These are phyloP conservation scores for Dendrocalamus latiflorus DNA, from an alignment of 202 grass and related monocot species.

Conservation along the genomic window DNA sequence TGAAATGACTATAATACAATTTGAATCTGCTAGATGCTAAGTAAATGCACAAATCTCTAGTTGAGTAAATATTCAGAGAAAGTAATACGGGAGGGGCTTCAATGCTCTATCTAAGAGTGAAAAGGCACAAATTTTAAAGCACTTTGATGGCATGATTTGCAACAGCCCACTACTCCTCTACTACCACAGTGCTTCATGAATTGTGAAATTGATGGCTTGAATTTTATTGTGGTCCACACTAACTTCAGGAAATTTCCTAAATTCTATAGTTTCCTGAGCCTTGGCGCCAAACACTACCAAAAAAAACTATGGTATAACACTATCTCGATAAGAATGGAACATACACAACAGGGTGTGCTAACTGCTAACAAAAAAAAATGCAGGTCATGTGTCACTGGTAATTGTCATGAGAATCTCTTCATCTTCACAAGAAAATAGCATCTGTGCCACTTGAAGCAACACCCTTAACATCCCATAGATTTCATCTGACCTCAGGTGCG, in stretches of 20 bases:
- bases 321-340: constrained; percentile 7
- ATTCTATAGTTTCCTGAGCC: not conserved
- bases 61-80: not conserved
- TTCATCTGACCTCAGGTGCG: constrained; percentile 37
- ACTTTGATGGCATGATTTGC: not conserved
- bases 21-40: not conserved
- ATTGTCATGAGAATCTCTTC: constrained; percentile 14
- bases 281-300: not conserved
- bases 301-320: not conserved
- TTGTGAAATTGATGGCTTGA: not conserved
- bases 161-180: not conserved
- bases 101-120: no score
- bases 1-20: not conserved
- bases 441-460: constrained; percentile 28
- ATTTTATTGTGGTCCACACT: not conserved
- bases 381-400: constrained; percentile 14
- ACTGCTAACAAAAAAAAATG: not conserved
- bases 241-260: not conserved
- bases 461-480: constrained; percentile 41
- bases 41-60: not conserved
- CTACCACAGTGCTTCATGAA: not conserved
- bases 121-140: no score
- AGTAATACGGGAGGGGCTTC: not conserved
- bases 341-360: not conserved
- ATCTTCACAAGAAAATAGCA: not conserved